These are phyloP conservation scores for Pythium vanterpoolii DNA, from an alignment of 352 stramenopile genomes.

Conservation along the genomic window DNA sequence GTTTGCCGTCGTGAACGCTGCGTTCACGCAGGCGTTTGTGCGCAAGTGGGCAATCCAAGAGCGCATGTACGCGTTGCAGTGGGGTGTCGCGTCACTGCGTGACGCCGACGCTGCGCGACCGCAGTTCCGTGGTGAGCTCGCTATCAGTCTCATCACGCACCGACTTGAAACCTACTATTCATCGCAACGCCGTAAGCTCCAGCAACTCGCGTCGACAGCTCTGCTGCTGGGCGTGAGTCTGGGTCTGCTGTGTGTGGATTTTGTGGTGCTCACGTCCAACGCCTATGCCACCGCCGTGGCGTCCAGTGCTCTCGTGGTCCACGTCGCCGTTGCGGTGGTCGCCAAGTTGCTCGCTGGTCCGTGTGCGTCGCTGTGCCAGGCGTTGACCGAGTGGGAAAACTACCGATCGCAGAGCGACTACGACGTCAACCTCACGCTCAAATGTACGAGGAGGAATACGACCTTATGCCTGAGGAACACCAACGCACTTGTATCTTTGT, in stretches of 20 bases:
- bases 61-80: slow-evolving; percentile 35
- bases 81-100: slow-evolving; percentile 41
- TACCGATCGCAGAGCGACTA: slow-evolving; percentile 62
- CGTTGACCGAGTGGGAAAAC: slow-evolving; percentile 72
- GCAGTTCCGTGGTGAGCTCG: slow-evolving; percentile 54
- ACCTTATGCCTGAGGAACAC: neutral
- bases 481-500: neutral
- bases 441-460: slow-evolving; percentile 37
- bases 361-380: slow-evolving; percentile 23
- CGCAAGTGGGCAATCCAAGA: slow-evolving; percentile 63
- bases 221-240: slow-evolving; percentile 23
- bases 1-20: slow-evolving; percentile 52
- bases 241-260: slow-evolving; percentile 29
- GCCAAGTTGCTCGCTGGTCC: slow-evolving; percentile 32
- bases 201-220: slow-evolving; percentile 26
- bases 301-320: slow-evolving; percentile 22
- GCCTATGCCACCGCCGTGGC: slow-evolving; percentile 23
- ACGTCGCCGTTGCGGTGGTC: slow-evolving; percentile 40
- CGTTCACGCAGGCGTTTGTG: slow-evolving; percentile 43
- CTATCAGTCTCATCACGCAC: slow-evolving; percentile 50
- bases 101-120: slow-evolving; percentile 27
- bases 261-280: slow-evolving; percentile 34
- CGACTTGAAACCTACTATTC: slow-evolving; percentile 50
- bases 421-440: slow-evolving; percentile 73
- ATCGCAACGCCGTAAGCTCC: slow-evolving; percentile 24